Percentiles rank a stretch among this genome's conserved stretches.
Evolutionary conservation across 2,329 filamentous ascomycete species (phyloP).

Genomic region (Xylariaceae sp.): DNA sequence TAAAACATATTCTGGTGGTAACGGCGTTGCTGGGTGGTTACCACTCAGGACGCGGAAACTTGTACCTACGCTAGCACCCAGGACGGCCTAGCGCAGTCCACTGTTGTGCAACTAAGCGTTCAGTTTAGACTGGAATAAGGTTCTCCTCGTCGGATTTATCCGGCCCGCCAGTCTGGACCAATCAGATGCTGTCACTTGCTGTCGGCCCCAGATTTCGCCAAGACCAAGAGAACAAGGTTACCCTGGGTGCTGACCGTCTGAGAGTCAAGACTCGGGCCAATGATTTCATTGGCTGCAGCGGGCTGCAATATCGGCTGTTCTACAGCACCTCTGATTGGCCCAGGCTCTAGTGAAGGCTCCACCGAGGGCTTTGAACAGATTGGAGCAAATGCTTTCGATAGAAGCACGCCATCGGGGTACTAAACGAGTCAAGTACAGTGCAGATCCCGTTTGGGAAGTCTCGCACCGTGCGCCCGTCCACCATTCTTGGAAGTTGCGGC

Average conservation of each 20-base stretch:
- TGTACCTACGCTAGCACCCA: background rate
- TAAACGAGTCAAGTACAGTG: constrained; percentile 18
- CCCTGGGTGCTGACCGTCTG: background rate
- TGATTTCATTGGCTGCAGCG: constrained; percentile 11
- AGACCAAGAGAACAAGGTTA: constrained; percentile 8
- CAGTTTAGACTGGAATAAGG: constrained; percentile 1
- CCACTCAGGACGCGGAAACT: background rate
- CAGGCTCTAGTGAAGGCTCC: background rate
- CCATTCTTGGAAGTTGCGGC: background rate
- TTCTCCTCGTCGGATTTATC: constrained; percentile 12
- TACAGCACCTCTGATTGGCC: constrained; percentile 15
- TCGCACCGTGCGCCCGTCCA: background rate
- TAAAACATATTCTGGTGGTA: no score
- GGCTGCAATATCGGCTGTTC: constrained; percentile 7
- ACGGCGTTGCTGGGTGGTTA: background rate
- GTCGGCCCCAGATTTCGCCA: constrained; percentile 10
- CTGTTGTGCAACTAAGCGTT: constrained; percentile 4
- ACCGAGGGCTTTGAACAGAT: constrained; percentile 5
- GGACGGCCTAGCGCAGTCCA: constrained; percentile 6
- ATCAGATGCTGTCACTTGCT: background rate
- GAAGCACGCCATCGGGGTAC: constrained; percentile 1
- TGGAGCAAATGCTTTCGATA: constrained; percentile 10
- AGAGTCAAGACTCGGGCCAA: constrained; percentile 6
- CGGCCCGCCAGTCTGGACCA: constrained; percentile 13
- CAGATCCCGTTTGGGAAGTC: background rate